Evolutionary conservation across 805 yeast species (phyloP).

Genomic region (Zygotorulaspora sp.): DNA sequence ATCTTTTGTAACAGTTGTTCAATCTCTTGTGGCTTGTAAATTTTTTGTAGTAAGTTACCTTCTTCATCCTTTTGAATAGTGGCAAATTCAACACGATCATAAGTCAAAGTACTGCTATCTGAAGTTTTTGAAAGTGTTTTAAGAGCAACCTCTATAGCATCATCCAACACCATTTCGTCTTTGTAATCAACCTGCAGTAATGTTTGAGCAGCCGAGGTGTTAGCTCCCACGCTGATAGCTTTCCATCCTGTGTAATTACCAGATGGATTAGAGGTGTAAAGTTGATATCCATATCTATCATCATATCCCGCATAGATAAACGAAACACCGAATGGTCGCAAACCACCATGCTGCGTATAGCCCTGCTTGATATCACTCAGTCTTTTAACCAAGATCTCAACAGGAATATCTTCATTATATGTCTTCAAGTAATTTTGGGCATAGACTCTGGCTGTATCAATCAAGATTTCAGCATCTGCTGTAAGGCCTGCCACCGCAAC

Average conservation of each 20-base stretch:
- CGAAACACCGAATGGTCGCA: slow-evolving; percentile 97
- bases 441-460: slow-evolving; percentile 75
- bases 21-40: slow-evolving; percentile 78
- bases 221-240: slow-evolving; percentile 95
- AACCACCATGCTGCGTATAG: slow-evolving; percentile 97
- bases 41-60: slow-evolving; percentile 57
- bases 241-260: slow-evolving; percentile 99
- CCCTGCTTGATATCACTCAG: slow-evolving; percentile 95
- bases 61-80: slow-evolving; percentile 52
- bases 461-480: slow-evolving; percentile 90
- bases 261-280: slow-evolving; percentile 92
- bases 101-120: slow-evolving; percentile 77
- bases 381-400: slow-evolving; percentile 80
- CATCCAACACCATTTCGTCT: slow-evolving; percentile 66
- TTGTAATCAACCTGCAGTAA: slow-evolving; percentile 91
- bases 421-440: slow-evolving; percentile 84
- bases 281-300: slow-evolving; percentile 81
- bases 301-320: slow-evolving; percentile 95
- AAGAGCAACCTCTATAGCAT: slow-evolving; percentile 82
- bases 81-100: slow-evolving; percentile 91
- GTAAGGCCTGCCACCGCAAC: slow-evolving; percentile 98
- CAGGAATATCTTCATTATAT: slow-evolving; percentile 91
- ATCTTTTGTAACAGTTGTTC: slow-evolving; percentile 65
- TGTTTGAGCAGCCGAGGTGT: slow-evolving; percentile 94
- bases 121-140: slow-evolving; percentile 91